Percentiles rank a stretch among this genome's conserved stretches.
These are phyloP conservation scores for Ambrosia trifida DNA, from an alignment of 129 eudicot genomes.

Conservation along the genomic window DNA sequence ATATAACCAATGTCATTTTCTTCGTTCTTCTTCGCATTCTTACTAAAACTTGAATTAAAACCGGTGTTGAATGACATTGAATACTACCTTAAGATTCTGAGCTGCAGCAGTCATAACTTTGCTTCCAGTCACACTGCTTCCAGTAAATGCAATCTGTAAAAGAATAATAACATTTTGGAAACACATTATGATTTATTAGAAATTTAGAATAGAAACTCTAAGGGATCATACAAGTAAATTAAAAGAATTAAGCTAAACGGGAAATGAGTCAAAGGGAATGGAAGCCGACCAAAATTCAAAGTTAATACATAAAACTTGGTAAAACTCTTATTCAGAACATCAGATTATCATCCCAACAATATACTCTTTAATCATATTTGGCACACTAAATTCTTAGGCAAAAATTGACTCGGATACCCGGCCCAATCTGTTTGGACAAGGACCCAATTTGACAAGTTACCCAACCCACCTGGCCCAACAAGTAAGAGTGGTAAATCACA, in stretches of 20 bases:
- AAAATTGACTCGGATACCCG: background rate
- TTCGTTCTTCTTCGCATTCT: background rate
- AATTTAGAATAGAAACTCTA: slow-evolving; percentile 12
- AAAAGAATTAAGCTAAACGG: background rate
- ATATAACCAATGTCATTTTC: background rate
- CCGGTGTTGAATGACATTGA: background rate
- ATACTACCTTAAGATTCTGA: slow-evolving; percentile 65
- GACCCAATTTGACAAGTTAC: background rate
- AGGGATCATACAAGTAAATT: background rate
- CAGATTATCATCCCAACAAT: background rate
- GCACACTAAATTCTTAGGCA: background rate
- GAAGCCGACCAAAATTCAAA: background rate
- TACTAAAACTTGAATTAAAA: background rate
- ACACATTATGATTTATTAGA: background rate
- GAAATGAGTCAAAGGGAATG: background rate
- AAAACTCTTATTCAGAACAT: background rate
- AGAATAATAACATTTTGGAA: slow-evolving; percentile 1
- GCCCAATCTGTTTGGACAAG: background rate
- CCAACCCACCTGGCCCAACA: slow-evolving; percentile 2
- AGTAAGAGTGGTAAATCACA: background rate
- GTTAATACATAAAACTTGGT: background rate
- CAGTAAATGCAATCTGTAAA: slow-evolving; percentile 85
- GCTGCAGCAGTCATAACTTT: slow-evolving; percentile 94
- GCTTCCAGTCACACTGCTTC: slow-evolving; percentile 85
- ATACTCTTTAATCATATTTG: background rate